Conservation (phyloP, 1,284 basidiomycete genomes). For the Irpex sp. region DNA sequence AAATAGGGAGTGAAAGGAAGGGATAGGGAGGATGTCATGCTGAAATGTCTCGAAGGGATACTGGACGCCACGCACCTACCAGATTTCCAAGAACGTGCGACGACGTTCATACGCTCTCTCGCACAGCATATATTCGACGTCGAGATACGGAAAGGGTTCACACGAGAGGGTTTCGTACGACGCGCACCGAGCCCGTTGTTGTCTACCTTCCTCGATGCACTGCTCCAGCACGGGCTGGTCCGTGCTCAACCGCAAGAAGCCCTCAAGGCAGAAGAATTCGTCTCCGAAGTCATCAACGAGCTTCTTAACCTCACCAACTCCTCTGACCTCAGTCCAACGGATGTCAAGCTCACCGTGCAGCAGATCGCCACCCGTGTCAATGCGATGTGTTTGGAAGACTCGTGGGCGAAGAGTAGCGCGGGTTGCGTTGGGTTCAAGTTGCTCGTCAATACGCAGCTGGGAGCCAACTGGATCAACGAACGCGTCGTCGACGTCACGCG, state of each 20-base stretch:
- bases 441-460: slow-evolving; percentile 70
- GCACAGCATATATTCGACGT: slow-evolving; percentile 65
- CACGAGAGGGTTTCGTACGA: slow-evolving; percentile 34
- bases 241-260: slow-evolving; percentile 61
- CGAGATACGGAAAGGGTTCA: slow-evolving; percentile 56
- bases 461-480: slow-evolving; percentile 81
- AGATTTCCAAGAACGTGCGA: slow-evolving; percentile 70
- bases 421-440: slow-evolving; percentile 84
- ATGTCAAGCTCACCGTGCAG: slow-evolving; percentile 65
- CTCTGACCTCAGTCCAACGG: slow-evolving; percentile 43
- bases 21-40: slow-evolving; percentile 77
- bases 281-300: slow-evolving; percentile 64
- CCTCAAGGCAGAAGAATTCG: slow-evolving; percentile 54
- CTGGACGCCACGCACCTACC: slow-evolving; percentile 76
- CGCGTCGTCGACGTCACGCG: slow-evolving; percentile 91
- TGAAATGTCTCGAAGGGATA: slow-evolving; percentile 69
- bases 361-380: slow-evolving; percentile 80
- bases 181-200: slow-evolving; percentile 62
- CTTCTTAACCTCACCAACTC: slow-evolving; percentile 55
- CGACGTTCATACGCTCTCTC: slow-evolving; percentile 63
- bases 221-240: slow-evolving; percentile 63
- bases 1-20: slow-evolving; percentile 64
- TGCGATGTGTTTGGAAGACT: slow-evolving; percentile 84
- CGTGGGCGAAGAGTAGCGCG: slow-evolving; percentile 85
- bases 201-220: slow-evolving; percentile 72